Conservation (phyloP, 345 rosid species). For the Tarenaya hassleriana region DNA sequence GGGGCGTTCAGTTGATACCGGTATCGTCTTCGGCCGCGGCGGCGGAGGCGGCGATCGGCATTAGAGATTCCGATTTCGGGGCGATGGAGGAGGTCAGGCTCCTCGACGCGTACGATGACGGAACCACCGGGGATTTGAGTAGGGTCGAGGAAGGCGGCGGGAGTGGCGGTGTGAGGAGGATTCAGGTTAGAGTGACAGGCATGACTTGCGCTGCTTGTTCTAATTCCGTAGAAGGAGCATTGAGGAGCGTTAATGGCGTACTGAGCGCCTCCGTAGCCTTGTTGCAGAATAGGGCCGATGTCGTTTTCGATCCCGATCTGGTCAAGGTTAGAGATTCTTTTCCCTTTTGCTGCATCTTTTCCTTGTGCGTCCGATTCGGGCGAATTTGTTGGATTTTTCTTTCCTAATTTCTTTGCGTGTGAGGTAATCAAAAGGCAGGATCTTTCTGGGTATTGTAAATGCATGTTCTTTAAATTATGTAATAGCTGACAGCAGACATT, state of each 20-base stretch:
- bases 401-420: too few relatives aligned
- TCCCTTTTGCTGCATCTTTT: neutral
- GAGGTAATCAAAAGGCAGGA: too few relatives aligned
- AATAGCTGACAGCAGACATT: too few relatives aligned
- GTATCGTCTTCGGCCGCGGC: constrained; percentile 16
- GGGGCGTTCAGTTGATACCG: constrained; percentile 61
- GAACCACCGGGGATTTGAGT: constrained; percentile 12
- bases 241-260: constrained; percentile 63
- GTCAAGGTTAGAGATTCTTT: constrained; percentile 44
- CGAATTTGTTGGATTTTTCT: neutral
- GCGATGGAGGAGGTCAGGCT: constrained; percentile 84
- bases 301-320: constrained; percentile 62
- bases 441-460: too few relatives aligned
- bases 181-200: constrained; percentile 83
- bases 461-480: too few relatives aligned
- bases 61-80: constrained; percentile 3
- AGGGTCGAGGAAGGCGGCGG: constrained; percentile 33
- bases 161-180: constrained; percentile 32
- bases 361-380: neutral
- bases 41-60: neutral
- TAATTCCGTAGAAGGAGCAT: constrained; percentile 84
- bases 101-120: constrained; percentile 55
- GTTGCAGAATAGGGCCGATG: constrained; percentile 83
- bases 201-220: constrained; percentile 99
- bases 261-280: constrained; percentile 77